Evolutionary conservation across 768 basidiomycete genomes (phyloP).

Genomic region (Strobilomyces echinocephalus): DNA sequence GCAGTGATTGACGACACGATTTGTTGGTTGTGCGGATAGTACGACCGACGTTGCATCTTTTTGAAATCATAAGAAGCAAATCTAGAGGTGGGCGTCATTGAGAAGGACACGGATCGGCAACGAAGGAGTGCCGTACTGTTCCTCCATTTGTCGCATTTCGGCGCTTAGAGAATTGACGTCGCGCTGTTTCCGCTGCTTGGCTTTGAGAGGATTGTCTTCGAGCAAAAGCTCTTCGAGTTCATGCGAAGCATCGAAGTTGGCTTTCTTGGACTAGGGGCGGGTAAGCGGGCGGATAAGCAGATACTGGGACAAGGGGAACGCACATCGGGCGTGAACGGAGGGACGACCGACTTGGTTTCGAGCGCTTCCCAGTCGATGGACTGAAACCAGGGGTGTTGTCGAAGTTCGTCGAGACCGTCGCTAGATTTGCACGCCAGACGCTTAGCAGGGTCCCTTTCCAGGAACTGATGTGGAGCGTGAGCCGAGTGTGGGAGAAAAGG

Average conservation of each 20-base stretch:
- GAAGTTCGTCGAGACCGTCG: conserved; percentile 76
- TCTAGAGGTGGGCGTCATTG: conserved; percentile 40
- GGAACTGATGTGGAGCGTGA: conserved; percentile 50
- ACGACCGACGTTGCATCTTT: conserved; percentile 86
- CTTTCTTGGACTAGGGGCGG: conserved; percentile 83
- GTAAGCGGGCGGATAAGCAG: not conserved
- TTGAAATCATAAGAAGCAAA: conserved; percentile 92
- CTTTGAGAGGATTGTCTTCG: conserved; percentile 96
- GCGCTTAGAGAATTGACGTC: conserved; percentile 74
- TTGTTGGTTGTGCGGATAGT: conserved; percentile 81
- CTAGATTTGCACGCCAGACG: conserved; percentile 81
- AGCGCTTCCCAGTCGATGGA: conserved; percentile 87
- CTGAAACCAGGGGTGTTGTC: conserved; percentile 80
- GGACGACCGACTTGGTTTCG: conserved; percentile 64
- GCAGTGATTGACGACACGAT: conserved; percentile 59
- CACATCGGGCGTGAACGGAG: conserved; percentile 90
- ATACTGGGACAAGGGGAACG: conserved; percentile 23
- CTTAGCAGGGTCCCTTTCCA: conserved; percentile 79
- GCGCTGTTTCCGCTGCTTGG: conserved; percentile 86
- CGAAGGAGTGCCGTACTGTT: conserved; percentile 63
- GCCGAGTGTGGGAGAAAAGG: conserved; percentile 10
- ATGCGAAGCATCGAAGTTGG: conserved; percentile 98
- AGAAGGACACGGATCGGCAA: not conserved
- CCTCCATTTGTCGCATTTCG: conserved; percentile 98
- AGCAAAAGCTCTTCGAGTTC: conserved; percentile 93